Evolutionary conservation across 2,329 filamentous ascomycete species (phyloP).

Genomic region (Fusarium denticulatum): DNA sequence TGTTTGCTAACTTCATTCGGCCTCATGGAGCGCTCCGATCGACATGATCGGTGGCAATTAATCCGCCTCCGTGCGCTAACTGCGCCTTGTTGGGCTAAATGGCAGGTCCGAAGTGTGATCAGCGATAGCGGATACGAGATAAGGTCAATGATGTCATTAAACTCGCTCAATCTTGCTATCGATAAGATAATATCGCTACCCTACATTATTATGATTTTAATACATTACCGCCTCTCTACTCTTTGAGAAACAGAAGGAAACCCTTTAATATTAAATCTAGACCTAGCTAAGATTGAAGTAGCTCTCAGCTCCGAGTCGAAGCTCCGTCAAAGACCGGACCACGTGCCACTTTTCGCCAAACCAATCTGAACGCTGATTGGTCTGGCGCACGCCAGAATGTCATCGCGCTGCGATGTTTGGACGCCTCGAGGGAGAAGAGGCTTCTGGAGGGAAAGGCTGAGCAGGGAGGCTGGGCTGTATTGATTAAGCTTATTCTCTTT

Average conservation of each 20-base stretch:
- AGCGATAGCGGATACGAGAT: background rate
- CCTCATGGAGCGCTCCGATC: background rate
- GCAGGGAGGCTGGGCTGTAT: background rate
- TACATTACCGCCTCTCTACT: background rate
- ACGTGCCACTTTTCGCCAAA: background rate
- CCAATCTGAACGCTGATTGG: background rate
- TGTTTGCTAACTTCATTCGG: background rate
- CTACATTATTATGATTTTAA: background rate
- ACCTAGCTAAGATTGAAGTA: background rate
- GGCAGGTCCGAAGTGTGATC: background rate
- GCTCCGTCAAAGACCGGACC: background rate
- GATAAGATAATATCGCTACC: background rate
- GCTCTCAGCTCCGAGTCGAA: background rate
- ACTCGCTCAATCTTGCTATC: background rate
- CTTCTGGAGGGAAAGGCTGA: background rate
- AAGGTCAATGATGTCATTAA: background rate
- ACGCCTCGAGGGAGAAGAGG: background rate
- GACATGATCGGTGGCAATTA: background rate
- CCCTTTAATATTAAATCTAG: background rate
- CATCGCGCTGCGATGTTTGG: background rate
- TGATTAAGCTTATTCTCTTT: background rate
- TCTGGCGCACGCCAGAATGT: background rate
- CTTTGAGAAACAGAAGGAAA: background rate
- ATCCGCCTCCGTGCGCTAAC: background rate
- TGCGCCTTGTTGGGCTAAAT: slow-evolving; percentile 5